Evolutionary conservation across 768 basidiomycete species (phyloP), one percentile per base, ranked within the genome.

Genomic region (Harrya chromipes): DNA sequence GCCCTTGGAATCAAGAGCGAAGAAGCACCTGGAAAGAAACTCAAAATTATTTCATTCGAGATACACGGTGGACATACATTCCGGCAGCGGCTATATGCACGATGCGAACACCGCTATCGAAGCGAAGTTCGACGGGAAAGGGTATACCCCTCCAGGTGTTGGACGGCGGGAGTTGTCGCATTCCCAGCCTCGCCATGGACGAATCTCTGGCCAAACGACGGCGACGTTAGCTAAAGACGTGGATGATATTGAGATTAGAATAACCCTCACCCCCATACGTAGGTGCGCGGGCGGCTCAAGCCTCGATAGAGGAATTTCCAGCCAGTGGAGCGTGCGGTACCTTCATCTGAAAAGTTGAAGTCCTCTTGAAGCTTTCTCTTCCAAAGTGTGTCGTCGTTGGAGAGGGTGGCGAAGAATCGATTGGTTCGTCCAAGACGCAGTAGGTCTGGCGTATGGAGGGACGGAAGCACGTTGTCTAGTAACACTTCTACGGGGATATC

Each of bases 291-390:
- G 50, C 75, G 75, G 46, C 70, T 79, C 20, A 94, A 69, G 6
- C 87, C 81, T 40, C 73, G 75, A 70, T 93, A 94, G 34, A 94
- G 81, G 57, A 82, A 77, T 67, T 85, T 87, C 83, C 86, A 94
- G 13, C 90, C 90, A 38, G 69, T 81, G 12, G 77, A 81, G 17
- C 92, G 74, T 13, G 91, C 91, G 1, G 86, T 91, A 36, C 76
- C 78, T 35, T 77, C 73, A 4, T 79, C 80, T 8, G 85, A 77
- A 58, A 90, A 94, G 67, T 91, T 90, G 72, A 83, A 93, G 62
- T 94, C 92, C 27, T 68, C 65, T 26, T 74, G 63, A 9, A 90
- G 69, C 52, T 80, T 85, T 24, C 79, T 74, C 62, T 82, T 84
- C 92, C 92, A 94, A 51, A 92, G 76, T 0, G 82, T 83, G 49